Evolutionary conservation across 495 filamentous ascomycete species (phyloP).

Genomic region (Lichenothelia convexa): DNA sequence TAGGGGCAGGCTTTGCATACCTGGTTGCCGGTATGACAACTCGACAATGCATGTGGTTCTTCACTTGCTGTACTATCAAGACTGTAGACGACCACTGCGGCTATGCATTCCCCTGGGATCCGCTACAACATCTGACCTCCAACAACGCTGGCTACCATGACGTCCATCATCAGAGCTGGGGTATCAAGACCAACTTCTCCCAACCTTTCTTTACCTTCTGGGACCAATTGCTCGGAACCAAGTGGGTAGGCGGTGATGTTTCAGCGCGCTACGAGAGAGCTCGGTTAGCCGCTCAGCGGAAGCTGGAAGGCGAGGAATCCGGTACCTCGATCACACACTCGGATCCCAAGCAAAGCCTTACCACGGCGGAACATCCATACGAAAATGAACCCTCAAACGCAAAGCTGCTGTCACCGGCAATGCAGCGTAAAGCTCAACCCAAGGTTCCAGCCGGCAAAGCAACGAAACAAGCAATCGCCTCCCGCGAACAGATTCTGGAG

Average conservation of each 20-base stretch:
- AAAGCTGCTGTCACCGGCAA: slow-evolving; percentile 1
- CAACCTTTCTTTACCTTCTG: slow-evolving; percentile 82
- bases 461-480: slow-evolving; percentile 10
- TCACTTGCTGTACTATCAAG: slow-evolving; percentile 71
- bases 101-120: slow-evolving; percentile 88
- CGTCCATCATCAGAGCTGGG: slow-evolving; percentile 98
- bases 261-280: slow-evolving; percentile 27
- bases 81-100: slow-evolving; percentile 96
- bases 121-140: slow-evolving; percentile 70
- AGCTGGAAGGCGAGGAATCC: slow-evolving; percentile 11
- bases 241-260: slow-evolving; percentile 48
- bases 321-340: slow-evolving; percentile 1
- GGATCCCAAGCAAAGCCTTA: neutral
- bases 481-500: slow-evolving; percentile 12
- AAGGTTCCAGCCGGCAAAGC: slow-evolving; percentile 10
- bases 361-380: neutral
- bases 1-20: slow-evolving; percentile 67
- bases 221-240: slow-evolving; percentile 54
- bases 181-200: slow-evolving; percentile 66
- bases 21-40: slow-evolving; percentile 56
- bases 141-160: slow-evolving; percentile 96
- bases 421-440: slow-evolving; percentile 1
- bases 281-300: slow-evolving; percentile 17
- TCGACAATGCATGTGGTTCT: slow-evolving; percentile 71
- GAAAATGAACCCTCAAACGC: no score